phyloP scores from a whole-genome alignment of 179 eudicot species.

The Silene noctiflora region DNA sequence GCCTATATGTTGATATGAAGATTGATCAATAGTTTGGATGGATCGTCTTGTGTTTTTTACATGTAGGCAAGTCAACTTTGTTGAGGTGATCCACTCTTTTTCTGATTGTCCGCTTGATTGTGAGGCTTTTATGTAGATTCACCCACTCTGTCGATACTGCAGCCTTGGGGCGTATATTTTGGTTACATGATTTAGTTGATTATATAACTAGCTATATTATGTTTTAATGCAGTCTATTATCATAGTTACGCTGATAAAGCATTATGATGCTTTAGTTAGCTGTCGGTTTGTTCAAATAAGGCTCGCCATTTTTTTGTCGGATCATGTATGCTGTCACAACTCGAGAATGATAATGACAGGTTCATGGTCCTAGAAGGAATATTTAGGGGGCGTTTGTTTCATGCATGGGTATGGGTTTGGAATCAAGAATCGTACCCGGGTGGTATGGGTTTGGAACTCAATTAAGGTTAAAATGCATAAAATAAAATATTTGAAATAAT shows the following conservation, averaged over 20 bases:
- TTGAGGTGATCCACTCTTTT: slow-evolving; percentile 18
- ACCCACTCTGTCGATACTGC: too few species aligned
- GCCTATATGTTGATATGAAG: slow-evolving; percentile 3
- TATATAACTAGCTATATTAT: too few species aligned
- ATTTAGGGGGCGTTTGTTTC: too few species aligned
- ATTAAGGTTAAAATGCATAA: too few species aligned
- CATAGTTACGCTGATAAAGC: slow-evolving; percentile 33
- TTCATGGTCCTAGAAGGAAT: too few species aligned
- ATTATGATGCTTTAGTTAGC: background rate
- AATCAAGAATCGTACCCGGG: too few species aligned
- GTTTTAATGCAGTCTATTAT: too few species aligned
- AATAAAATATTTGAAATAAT: too few species aligned
- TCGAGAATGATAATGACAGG: too few species aligned
- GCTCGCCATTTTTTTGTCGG: background rate
- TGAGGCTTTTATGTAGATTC: background rate
- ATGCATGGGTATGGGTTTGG: too few species aligned
- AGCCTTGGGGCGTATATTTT: too few species aligned
- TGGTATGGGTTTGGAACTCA: too few species aligned
- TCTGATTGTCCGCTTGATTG: slow-evolving; percentile 17
- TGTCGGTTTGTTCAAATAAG: background rate
- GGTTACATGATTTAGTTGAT: background rate
- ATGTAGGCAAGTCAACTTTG: slow-evolving; percentile 1
- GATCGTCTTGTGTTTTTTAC: background rate
- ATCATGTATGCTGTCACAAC: background rate
- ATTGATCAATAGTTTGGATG: background rate